Conservation (phyloP, 495 filamentous ascomycete species). For the Daldinia bambusicola region DNA sequence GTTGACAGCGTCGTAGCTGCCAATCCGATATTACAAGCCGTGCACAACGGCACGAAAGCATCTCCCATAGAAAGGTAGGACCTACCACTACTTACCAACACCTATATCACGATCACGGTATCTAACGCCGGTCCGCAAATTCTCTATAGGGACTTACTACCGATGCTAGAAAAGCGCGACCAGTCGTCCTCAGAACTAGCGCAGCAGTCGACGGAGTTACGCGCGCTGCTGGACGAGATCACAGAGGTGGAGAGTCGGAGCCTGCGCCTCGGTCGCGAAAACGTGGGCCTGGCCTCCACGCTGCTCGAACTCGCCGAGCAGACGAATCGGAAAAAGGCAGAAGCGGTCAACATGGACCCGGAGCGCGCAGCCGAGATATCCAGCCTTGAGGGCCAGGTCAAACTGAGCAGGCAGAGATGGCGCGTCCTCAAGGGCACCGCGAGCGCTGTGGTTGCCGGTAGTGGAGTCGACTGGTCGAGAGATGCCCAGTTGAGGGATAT, state of each 20-base stretch:
- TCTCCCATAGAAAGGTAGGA: conserved; percentile 73
- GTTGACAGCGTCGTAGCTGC: conserved; percentile 71
- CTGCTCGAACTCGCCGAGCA: conserved; percentile 70
- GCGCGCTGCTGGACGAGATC: conserved; percentile 59
- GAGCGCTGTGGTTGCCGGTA: conserved; percentile 79
- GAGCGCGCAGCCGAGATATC: conserved; percentile 64
- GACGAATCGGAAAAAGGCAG: conserved; percentile 61
- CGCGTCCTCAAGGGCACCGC: conserved; percentile 78
- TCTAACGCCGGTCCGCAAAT: conserved; percentile 21
- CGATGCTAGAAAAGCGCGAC: conserved; percentile 74
- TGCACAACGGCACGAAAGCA: conserved; percentile 73
- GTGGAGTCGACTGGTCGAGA: conserved; percentile 83
- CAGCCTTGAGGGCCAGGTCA: conserved; percentile 65
- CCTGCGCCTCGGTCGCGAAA: conserved; percentile 64
- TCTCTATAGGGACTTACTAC: conserved; percentile 67
- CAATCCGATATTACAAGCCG: conserved; percentile 78
- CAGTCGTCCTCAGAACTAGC: conserved; percentile 68
- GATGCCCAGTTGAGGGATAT: conserved; percentile 74
- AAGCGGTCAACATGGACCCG: conserved; percentile 59
- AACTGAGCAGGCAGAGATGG: conserved; percentile 69
- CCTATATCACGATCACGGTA: conserved; percentile 2
- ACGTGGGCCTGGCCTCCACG: conserved; percentile 68
- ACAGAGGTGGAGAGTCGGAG: conserved; percentile 66
- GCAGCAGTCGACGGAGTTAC: conserved; percentile 63
- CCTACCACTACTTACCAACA: not conserved